Conservation (phyloP, 192 early-diverging fungal species). For the Podochytrium sp. region DNA sequence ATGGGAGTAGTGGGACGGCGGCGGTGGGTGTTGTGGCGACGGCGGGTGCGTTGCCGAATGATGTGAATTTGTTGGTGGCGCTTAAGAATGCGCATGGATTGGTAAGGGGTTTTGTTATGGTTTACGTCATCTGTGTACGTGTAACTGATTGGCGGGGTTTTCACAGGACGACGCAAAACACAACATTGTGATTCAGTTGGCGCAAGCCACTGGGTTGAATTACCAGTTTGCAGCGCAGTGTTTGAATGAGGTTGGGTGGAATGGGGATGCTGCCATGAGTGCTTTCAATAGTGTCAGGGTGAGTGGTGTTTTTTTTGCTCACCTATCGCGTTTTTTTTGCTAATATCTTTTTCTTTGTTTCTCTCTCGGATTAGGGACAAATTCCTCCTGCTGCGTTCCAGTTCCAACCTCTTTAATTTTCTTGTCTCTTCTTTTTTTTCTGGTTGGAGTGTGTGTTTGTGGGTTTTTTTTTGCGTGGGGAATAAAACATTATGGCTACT, state of each 20-base stretch:
- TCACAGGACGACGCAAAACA: slow-evolving; percentile 39
- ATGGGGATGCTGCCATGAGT: slow-evolving; percentile 26
- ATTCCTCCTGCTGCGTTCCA: slow-evolving; percentile 18
- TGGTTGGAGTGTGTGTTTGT: not conserved
- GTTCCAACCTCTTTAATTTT: slow-evolving; percentile 9
- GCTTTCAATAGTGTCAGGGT: slow-evolving; percentile 43
- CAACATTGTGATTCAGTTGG: slow-evolving; percentile 32
- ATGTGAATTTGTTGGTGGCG: slow-evolving; percentile 10
- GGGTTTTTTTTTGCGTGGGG: not conserved
- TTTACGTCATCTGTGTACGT: not conserved
- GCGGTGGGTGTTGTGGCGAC: not conserved
- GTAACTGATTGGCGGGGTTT: slow-evolving; percentile 3
- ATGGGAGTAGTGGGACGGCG: not conserved
- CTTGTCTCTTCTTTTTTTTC: slow-evolving; percentile 1
- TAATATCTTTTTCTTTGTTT: not conserved
- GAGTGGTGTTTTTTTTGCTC: not conserved
- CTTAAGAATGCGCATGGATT: slow-evolving; percentile 33
- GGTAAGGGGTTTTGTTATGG: slow-evolving; percentile 14
- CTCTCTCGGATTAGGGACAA: not conserved
- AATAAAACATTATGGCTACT: not conserved
- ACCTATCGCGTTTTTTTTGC: not conserved
- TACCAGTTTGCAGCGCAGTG: slow-evolving; percentile 42
- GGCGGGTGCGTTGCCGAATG: slow-evolving; percentile 8
- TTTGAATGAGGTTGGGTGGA: slow-evolving; percentile 41
- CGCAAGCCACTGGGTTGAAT: slow-evolving; percentile 41